phyloP scores from a whole-genome alignment of 2,329 filamentous ascomycete species.

The Diaporthe caulivora region DNA sequence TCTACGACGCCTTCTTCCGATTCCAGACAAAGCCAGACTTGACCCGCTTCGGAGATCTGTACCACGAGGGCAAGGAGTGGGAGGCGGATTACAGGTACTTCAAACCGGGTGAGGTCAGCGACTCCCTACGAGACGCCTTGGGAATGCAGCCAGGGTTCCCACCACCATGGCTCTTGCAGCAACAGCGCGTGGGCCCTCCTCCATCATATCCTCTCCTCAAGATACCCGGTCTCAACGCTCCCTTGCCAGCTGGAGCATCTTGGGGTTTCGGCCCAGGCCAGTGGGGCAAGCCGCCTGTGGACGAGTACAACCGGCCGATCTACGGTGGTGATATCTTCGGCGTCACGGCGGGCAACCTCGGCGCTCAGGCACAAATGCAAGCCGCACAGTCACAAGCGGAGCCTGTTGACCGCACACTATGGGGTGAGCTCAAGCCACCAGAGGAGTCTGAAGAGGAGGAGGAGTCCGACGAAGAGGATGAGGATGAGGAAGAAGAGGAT shows the following conservation, averaged over 20 bases:
- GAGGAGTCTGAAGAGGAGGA: constrained; percentile 81
- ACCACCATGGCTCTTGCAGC: constrained; percentile 97
- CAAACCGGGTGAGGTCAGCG: constrained; percentile 88
- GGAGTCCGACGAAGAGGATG: constrained; percentile 73
- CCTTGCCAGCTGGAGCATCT: constrained; percentile 86
- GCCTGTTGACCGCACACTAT: constrained; percentile 86
- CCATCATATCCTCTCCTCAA: constrained; percentile 96
- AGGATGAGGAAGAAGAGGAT: constrained; percentile 75
- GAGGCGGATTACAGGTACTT: constrained; percentile 95
- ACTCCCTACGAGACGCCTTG: constrained; percentile 90
- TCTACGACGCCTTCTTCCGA: constrained; percentile 98
- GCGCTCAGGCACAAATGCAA: constrained; percentile 48
- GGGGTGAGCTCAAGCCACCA: constrained; percentile 90
- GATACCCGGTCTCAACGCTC: constrained; percentile 93
- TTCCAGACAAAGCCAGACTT: constrained; percentile 96
- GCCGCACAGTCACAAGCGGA: constrained; percentile 69
- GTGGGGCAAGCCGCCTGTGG: constrained; percentile 95
- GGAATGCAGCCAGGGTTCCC: constrained; percentile 94
- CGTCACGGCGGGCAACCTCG: constrained; percentile 62
- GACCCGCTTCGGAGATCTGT: constrained; percentile 97
- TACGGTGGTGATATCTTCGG: constrained; percentile 97
- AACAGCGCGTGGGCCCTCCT: constrained; percentile 92
- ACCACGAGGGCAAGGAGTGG: constrained; percentile 98
- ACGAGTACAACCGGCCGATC: constrained; percentile 90
- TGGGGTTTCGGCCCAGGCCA: constrained; percentile 98